Percentiles rank a stretch among this genome's conserved stretches.
Conservation (phyloP, 75 land plant genomes). For the Gnetum montanum region DNA sequence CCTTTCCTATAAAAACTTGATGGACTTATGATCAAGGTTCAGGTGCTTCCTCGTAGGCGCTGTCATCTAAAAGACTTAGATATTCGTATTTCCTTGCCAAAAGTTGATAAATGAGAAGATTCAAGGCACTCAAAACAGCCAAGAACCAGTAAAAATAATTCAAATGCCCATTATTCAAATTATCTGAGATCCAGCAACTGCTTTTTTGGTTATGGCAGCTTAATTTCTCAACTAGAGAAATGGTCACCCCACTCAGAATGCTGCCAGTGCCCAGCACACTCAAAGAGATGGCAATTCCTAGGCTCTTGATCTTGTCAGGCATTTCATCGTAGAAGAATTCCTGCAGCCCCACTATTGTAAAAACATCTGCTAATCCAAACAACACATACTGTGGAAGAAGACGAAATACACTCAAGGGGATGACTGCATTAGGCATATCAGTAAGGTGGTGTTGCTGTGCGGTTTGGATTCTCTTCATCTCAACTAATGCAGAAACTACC, state of each 20-base stretch:
- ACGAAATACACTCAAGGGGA: constrained; percentile 40
- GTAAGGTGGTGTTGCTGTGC: constrained; percentile 14
- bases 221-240: constrained; percentile 7
- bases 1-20: too few relatives aligned
- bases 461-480: constrained; percentile 21
- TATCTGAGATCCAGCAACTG: constrained; percentile 16
- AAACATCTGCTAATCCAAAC: constrained; percentile 26
- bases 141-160: constrained; percentile 38
- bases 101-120: constrained; percentile 19
- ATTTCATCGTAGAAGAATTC: constrained; percentile 43
- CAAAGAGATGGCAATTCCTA: constrained; percentile 20
- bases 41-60: too few relatives aligned
- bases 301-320: constrained; percentile 29
- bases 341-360: constrained; percentile 26
- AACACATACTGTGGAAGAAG: constrained; percentile 43
- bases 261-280: constrained; percentile 15
- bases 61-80: too few relatives aligned
- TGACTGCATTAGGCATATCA: constrained; percentile 11
- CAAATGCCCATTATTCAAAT: constrained; percentile 26
- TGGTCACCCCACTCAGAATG: constrained; percentile 12
- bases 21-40: too few relatives aligned
- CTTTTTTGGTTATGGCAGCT: too few relatives aligned
- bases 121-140: constrained; percentile 17
- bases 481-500: constrained; percentile 22
- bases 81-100: constrained; percentile 26